These are phyloP conservation scores for Penicillium fimorum DNA, from an alignment of 495 filamentous ascomycete species.

Conservation along the genomic window DNA sequence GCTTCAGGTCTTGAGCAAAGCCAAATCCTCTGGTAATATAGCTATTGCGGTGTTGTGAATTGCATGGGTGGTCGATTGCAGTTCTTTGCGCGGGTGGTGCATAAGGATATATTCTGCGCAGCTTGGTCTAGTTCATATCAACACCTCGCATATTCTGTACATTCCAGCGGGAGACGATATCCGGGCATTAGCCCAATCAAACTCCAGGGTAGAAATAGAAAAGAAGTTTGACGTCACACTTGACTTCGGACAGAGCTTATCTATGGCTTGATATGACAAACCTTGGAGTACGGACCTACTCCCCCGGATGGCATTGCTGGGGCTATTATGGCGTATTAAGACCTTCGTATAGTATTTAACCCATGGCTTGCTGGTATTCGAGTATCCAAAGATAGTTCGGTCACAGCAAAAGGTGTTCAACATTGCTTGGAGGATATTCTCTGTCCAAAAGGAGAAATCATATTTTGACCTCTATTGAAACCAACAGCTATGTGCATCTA, in stretches of 20 bases:
- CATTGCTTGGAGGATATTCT: neutral
- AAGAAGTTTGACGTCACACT: neutral
- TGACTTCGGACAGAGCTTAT: neutral
- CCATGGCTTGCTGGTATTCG: too few species aligned
- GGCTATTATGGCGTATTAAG: too few species aligned
- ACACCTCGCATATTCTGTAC: neutral
- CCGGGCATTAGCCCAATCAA: neutral
- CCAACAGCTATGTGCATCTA: conserved; percentile 7
- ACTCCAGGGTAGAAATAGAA: neutral
- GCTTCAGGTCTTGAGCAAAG: neutral
- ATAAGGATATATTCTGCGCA: neutral
- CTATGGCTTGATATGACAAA: conserved; percentile 10
- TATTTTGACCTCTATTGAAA: neutral
- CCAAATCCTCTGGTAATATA: neutral
- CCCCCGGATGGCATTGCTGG: neutral
- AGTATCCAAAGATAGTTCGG: too few species aligned
- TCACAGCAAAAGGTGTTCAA: neutral
- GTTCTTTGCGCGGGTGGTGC: neutral
- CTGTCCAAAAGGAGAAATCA: neutral
- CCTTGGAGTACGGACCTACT: neutral
- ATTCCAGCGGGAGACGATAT: neutral
- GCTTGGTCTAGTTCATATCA: neutral
- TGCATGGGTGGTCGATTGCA: neutral
- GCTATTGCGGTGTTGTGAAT: neutral
- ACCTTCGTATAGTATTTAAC: too few species aligned